Base-by-base conservation (phyloP, 345 rosid species). In the Bruguiera gymnorhiza region DNA sequence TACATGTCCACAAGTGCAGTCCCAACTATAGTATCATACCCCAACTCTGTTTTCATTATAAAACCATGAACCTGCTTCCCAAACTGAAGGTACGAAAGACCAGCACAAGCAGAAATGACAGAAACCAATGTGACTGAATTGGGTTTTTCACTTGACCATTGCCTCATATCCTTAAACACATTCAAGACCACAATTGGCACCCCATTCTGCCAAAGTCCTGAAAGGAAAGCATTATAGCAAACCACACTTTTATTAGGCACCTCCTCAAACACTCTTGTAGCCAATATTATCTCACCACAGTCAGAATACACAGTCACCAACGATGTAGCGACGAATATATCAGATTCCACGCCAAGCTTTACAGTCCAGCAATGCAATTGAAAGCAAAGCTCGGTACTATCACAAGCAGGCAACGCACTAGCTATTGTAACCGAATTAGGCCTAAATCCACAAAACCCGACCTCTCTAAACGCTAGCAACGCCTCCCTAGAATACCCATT, bases 1-100 rank as follows among this genome's bases (percentile, higher is more conserved):
- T 88, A 88, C 91, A 86, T 85, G 65, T 85, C 91, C 53, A 88
- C 68, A 70, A 88, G 81, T 51, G 86, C 73, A 48, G 88, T 88
- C 50, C 86, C 86, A 1, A 83, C 81, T 81, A 71, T 79, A 36
- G 75, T 54, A 75, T 85, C 88, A 77, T 59, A 62, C 39, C n/a
- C 58, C 79, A 69, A 29, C 29, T 66, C 64, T 9, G 50, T 78
- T 68, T 82, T 88, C 77, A 59, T 69, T 46, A 71, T 57, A 61
- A 77, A 31, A 61, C 86, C 89, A 51, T 88, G 90, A 58, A 86
- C 67, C 70, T 85, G 93, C 67, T 80, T 78, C 37, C 86, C 91
- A 65, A 79, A 81, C 65, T 66, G 83, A 30, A 80, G 70, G 76
- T 79, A 57, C 72, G 48, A 62, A 76, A 85, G 80, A 73, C 76